Evolutionary conservation across 495 filamentous ascomycete genomes (phyloP).

Genomic region (Glonium stellatum): DNA sequence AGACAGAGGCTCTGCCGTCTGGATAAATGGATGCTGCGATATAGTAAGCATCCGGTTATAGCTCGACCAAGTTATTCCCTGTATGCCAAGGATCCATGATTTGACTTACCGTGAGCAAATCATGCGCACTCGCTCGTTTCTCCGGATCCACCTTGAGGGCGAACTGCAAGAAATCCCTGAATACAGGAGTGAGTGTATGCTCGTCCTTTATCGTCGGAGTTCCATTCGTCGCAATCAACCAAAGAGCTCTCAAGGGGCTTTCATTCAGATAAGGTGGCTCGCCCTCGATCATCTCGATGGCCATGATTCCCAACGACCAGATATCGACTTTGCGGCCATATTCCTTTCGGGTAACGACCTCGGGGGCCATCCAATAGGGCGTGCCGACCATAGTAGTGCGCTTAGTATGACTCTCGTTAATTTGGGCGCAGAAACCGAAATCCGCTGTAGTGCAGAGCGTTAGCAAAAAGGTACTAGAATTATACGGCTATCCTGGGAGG

Average conservation of each 20-base stretch:
- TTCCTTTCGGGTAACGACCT: conserved; percentile 94
- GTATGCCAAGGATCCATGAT: conserved; percentile 3
- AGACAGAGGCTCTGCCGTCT: conserved; percentile 62
- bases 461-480: not conserved
- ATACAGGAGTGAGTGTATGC: conserved; percentile 67
- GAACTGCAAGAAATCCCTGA: conserved; percentile 83
- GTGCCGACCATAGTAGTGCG: conserved; percentile 99
- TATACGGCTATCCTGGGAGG: not conserved
- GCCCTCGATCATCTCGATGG: conserved; percentile 99
- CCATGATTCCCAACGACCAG: conserved; percentile 98
- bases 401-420: conserved; percentile 95
- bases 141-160: conserved; percentile 94
- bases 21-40: conserved; percentile 81
- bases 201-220: conserved; percentile 94
- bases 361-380: conserved; percentile 99
- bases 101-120: conserved; percentile 74
- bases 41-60: conserved; percentile 30
- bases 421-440: conserved; percentile 98
- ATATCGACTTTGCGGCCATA: conserved; percentile 99
- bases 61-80: not conserved
- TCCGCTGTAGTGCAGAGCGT: conserved; percentile 55
- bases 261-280: conserved; percentile 96
- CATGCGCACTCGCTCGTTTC: conserved; percentile 88
- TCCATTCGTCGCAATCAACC: conserved; percentile 94
- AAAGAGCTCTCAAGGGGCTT: conserved; percentile 85